Conservation (phyloP, 2,329 filamentous ascomycete species). For the Fusarium torreyae region DNA sequence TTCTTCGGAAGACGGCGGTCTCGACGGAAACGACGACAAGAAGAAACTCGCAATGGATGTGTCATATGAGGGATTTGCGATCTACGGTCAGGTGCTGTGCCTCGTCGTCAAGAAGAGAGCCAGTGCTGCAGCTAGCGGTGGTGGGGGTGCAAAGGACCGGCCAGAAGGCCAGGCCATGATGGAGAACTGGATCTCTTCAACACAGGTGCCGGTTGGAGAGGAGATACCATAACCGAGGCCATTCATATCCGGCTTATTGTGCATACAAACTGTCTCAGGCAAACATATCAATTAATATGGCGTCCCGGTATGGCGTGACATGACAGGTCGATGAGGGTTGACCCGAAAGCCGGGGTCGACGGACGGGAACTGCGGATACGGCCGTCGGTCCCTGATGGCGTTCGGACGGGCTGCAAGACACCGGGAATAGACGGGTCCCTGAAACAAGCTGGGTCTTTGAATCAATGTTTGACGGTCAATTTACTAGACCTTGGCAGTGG, state of each 20-base stretch:
- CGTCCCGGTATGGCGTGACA: constrained; percentile 34
- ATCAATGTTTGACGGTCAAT: constrained; percentile 8
- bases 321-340: constrained; percentile 24
- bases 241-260: neutral
- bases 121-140: constrained; percentile 51
- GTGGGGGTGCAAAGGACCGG: constrained; percentile 38
- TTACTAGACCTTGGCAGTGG: constrained; percentile 6
- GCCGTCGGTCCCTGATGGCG: constrained; percentile 34
- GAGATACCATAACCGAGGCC: constrained; percentile 49
- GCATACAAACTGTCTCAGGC: constrained; percentile 22
- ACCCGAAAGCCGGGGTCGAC: constrained; percentile 28
- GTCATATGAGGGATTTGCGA: constrained; percentile 94
- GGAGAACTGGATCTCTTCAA: constrained; percentile 88
- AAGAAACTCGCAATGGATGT: constrained; percentile 92
- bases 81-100: constrained; percentile 93
- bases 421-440: constrained; percentile 19
- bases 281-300: constrained; percentile 29
- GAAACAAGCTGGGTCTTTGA: constrained; percentile 3
- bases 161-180: constrained; percentile 76
- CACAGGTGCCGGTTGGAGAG: constrained; percentile 71
- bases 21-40: constrained; percentile 75
- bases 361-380: constrained; percentile 45
- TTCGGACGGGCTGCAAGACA: constrained; percentile 22
- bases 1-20: constrained; percentile 48
- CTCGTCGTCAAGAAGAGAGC: constrained; percentile 84